Base-by-base conservation (phyloP, 2,329 filamentous ascomycete species). In the Pestalotiopsis sp. region DNA sequence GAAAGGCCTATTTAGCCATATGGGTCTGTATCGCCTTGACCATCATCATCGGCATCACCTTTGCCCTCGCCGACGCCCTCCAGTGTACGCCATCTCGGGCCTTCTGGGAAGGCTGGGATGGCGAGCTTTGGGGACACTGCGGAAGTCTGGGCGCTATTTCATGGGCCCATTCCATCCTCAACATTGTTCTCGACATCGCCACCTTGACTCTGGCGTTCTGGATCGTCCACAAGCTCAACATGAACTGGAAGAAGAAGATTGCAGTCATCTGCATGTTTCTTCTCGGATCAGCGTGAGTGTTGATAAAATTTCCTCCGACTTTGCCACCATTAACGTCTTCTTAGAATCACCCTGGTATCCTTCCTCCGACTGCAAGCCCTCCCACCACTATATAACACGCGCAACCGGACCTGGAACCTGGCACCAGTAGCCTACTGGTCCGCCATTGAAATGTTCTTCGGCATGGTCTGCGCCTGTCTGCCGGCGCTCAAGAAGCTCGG, bases 371-470 rank as follows among this genome's bases (percentile, higher is more conserved):
- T 64, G 3, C 36, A 45, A 23, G 36, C 61, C 3, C 61, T 64
- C 12, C 39, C 61, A 9, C 61, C n/a, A 52, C 17, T 64, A 14
- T 64, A 17, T 2, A 64, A 64, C 14, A 49, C 61, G 1, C 61
- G 39, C 5, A 64, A 64, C 36, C 61, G 61, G 17, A 64, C 61
- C 3, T 64, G 61, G 61, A 52, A 64, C n/a, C 20, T 64, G 4
- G 61, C 61, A 17, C 61, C 61, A 7, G 61, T 64, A 13, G 38
- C 61, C n/a, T 64, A 64, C 61, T 64, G 61, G 61, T 64, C 61
- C 3, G 61, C 61, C 1, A 49, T 64, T 12, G 61, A 64, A 13
- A 64, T 64, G 61, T 64, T 64, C 39, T 23, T 31, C 49, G 61
- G 61, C 20, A 45, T 64, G 61, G 61, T 64, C 23, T 64, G 61